Base-by-base conservation (phyloP, 306 rosid species). In the Pterocarpus santalinus region DNA sequence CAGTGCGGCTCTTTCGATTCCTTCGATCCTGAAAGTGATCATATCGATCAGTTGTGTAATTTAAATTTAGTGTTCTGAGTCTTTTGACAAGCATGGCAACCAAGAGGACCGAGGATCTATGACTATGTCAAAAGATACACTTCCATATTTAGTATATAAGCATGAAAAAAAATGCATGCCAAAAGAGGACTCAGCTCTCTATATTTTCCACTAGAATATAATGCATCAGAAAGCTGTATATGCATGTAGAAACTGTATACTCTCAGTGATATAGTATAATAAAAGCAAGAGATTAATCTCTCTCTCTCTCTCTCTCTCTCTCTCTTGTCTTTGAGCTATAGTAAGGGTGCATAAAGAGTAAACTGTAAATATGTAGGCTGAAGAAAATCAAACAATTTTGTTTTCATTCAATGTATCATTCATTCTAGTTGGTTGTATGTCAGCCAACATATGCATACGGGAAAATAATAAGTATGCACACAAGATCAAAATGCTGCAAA, bases 1-100 rank as follows among this genome's bases (percentile, higher is more conserved):
- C 63, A 68, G 91, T 79, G 14, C 90, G 85, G 87, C 90, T 91
- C 88, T 82, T 93, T 77, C 97, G 84, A 66, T 89, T 93, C 84
- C 98, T 88, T 80, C 98, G 92, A 86, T 95, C 98, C 99, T 95
- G 89, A 76, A 89, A 82, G 56, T 11, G 47, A 69, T 62, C 30
- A 13, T 36, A 75, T 35, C 65, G 75, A 65, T 67, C 16, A 84
- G 44, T 43, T 52, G 22, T 55, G 70, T 39, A 57, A 57, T 75
- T 65, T 13, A 57, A 7, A n/a, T 41, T 28, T 41, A 51, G 33
- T 46, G 65, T 49, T 69, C 44, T 47, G 58, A 52, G 58, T 13
- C 16, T 66, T 57, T 35, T 49, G 39, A 75, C 55, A 17, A 64
- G 57, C 76, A 63, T 43, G 67, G 67, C 47, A 34, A 79, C 61